Percentiles rank a stretch among this genome's conserved stretches.
These are phyloP conservation scores for Phytophthora litchii DNA, from an alignment of 352 stramenopile species.

Conservation along the genomic window DNA sequence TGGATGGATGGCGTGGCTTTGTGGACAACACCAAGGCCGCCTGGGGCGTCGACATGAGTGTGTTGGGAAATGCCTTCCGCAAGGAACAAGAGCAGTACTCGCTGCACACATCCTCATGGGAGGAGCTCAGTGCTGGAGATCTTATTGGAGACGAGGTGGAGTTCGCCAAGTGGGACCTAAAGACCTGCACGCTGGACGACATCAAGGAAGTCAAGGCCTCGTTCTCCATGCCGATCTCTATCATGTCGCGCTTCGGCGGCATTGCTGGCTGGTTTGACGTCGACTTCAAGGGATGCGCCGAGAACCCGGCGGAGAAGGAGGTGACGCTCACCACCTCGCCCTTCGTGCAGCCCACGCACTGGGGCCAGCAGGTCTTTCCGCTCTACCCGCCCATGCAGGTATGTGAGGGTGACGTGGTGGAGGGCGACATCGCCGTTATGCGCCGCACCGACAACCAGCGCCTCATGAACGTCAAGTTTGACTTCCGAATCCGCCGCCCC, in stretches of 20 bases:
- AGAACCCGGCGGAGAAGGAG: constrained; percentile 76
- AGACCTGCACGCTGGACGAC: constrained; percentile 85
- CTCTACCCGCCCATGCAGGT: constrained; percentile 86
- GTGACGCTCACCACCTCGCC: constrained; percentile 93
- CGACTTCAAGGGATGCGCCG: constrained; percentile 94
- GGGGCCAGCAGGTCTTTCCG: constrained; percentile 88
- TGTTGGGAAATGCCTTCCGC: constrained; percentile 87
- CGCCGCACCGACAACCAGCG: constrained; percentile 87
- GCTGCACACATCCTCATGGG: constrained; percentile 85
- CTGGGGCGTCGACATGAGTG: constrained; percentile 98
- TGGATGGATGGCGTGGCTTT: constrained; percentile 86
- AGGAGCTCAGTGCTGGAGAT: constrained; percentile 72
- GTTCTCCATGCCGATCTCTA: constrained; percentile 85
- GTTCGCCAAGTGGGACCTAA: constrained; percentile 83
- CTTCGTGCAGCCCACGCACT: constrained; percentile 89
- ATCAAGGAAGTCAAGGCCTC: constrained; percentile 75
- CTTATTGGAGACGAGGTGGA: constrained; percentile 87
- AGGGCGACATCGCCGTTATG: constrained; percentile 74
- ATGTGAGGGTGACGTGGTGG: constrained; percentile 77
- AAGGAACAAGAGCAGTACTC: constrained; percentile 91
- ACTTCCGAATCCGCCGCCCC: constrained; percentile 69
- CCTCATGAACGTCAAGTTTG: constrained; percentile 90
- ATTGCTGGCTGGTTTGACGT: constrained; percentile 99
- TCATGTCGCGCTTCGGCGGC: constrained; percentile 90
- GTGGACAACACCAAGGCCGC: constrained; percentile 92